A percentile compares a stretch with the other conserved stretches of the same genome.
Evolutionary conservation across 2,329 filamentous ascomycete genomes (phyloP).

Genomic region (Bipolaris victoriae): DNA sequence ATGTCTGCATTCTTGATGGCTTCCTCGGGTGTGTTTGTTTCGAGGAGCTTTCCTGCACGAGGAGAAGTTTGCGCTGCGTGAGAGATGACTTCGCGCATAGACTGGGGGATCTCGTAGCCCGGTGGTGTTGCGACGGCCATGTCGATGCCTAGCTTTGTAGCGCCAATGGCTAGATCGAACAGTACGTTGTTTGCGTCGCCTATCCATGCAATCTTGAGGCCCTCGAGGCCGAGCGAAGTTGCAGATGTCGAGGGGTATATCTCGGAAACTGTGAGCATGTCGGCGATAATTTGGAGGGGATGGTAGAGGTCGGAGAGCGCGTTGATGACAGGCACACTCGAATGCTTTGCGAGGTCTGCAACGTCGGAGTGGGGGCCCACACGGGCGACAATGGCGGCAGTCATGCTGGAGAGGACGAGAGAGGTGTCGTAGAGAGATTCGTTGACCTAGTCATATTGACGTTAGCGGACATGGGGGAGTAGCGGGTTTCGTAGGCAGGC

Average conservation of each 20-base stretch:
- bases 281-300: conserved; percentile 91
- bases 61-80: conserved; percentile 63
- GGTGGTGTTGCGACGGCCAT: conserved; percentile 85
- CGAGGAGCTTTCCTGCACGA: conserved; percentile 69
- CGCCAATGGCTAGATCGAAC: conserved; percentile 88
- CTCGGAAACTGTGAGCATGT: conserved; percentile 90
- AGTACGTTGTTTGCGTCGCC: conserved; percentile 97
- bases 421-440: conserved; percentile 94
- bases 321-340: conserved; percentile 58
- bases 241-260: conserved; percentile 62
- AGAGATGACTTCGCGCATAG: conserved; percentile 76
- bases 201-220: conserved; percentile 92
- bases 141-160: conserved; percentile 84
- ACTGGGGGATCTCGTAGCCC: conserved; percentile 79
- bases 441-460: conserved; percentile 67
- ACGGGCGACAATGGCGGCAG: conserved; percentile 57
- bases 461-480: conserved; percentile 2
- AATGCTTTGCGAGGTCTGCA: conserved; percentile 56
- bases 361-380: conserved; percentile 60
- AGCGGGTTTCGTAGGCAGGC: conserved; percentile 16
- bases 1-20: conserved; percentile 85
- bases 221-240: conserved; percentile 71
- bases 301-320: conserved; percentile 86
- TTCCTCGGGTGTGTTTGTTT: conserved; percentile 83
- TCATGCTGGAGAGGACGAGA: conserved; percentile 83